Base-by-base conservation (phyloP, 2,329 filamentous ascomycete genomes). In the Gyromitra esculenta region DNA sequence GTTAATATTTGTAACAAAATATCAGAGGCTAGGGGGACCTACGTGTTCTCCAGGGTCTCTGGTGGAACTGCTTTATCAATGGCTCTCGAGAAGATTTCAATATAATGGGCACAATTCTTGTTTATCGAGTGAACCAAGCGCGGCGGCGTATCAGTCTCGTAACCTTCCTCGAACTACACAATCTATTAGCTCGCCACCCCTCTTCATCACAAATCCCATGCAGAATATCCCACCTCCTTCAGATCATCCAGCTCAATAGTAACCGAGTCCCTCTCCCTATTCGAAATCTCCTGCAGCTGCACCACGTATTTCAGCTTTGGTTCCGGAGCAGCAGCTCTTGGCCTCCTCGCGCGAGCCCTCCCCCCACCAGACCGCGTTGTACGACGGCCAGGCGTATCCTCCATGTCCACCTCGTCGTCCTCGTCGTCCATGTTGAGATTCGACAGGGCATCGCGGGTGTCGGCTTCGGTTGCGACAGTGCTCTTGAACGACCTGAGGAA, bases 401-500 rank as follows among this genome's bases (percentile, higher is more conserved):
- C 93, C 81, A 97, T 93, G 83, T 97, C 93, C 81, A 97, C 93
- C 54, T 92, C 87, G 80, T 91, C 92, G 84, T 96, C 91, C 45
- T 76, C 64, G 82, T 93, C 94, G 83, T 94, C 91, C 79, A 99
- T 92, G 82, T 92, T 92, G 81, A 99, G 89, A 80, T 91, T 90
- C 80, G 93, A 90, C 62, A 99, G 88, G 57, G 94, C 94, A 83
- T 94, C 91, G 50, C 92, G 90, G 80, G 96, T 90, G 76, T 91
- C 88, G 76, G 87, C 88, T 84, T 87, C 89, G 73, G 86, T 91
- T 82, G 87, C 90, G 71, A 87, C 86, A 73, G 87, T 88, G n/a
- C 91, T 91, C 86, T 99, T 98, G 89, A 96, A 99, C 79, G 90
- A 90, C 81, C 88, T 87, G 78, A 99, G 87, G 83, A 99, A 99